phyloP scores from a whole-genome alignment of 768 basidiomycete species.

The Multifurca ochricompacta region DNA sequence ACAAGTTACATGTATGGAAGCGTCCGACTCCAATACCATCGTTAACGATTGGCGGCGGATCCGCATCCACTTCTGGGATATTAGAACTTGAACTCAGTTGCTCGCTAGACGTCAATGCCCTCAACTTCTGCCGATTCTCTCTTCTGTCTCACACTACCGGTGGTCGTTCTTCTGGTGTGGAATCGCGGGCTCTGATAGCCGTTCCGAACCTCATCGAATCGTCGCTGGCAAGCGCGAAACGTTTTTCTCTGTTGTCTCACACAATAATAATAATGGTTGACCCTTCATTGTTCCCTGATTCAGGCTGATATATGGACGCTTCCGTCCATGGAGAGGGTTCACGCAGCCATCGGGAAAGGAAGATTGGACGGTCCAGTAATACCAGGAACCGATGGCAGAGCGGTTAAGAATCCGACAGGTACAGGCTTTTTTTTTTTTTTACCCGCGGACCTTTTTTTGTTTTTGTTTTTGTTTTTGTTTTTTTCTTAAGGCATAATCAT shows the following conservation, averaged over 20 bases:
- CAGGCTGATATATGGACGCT: conserved; percentile 87
- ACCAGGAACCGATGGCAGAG: conserved; percentile 38
- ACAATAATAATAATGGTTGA: neutral
- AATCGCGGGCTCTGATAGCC: conserved; percentile 49
- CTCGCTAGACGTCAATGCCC: conserved; percentile 83
- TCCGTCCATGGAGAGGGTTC: conserved; percentile 58
- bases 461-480: neutral
- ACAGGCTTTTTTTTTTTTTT: neutral
- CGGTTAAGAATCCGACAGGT: conserved; percentile 50
- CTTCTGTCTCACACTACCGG: conserved; percentile 34
- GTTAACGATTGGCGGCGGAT: conserved; percentile 40
- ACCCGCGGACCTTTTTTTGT: neutral
- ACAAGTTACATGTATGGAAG: conserved; percentile 73
- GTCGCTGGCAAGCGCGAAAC: conserved; percentile 45
- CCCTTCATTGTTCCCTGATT: neutral
- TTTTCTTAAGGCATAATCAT: conserved; percentile 75
- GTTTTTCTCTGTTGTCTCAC: neutral
- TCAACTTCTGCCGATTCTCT: conserved; percentile 91
- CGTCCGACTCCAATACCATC: conserved; percentile 38
- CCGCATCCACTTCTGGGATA: conserved; percentile 45
- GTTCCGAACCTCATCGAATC: conserved; percentile 89
- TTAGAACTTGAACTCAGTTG: conserved; percentile 47
- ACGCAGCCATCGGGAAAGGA: conserved; percentile 76
- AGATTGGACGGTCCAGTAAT: conserved; percentile 25
- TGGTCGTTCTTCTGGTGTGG: conserved; percentile 9